A percentile compares a stretch with the other conserved stretches of the same genome.
phyloP scores from a whole-genome alignment of 345 rosid genomes.

The Eucalyptus marginata region DNA sequence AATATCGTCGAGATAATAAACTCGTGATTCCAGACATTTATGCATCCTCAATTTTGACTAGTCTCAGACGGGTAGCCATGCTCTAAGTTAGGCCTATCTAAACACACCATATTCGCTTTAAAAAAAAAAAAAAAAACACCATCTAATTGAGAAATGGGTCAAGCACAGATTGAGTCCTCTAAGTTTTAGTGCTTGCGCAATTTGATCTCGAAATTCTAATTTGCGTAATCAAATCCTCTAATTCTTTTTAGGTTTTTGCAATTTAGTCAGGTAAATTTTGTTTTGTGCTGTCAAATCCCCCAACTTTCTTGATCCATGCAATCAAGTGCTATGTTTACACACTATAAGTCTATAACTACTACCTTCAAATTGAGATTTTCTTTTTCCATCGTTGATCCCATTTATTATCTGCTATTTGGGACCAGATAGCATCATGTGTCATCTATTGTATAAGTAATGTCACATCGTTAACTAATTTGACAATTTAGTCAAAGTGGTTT shows the following conservation, averaged over 20 bases:
- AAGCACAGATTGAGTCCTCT: background rate
- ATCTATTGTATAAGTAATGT: background rate
- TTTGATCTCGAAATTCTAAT: background rate
- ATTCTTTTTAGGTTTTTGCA: too few relatives aligned
- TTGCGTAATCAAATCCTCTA: too few relatives aligned
- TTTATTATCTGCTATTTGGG: background rate
- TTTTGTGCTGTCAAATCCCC: background rate
- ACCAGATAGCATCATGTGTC: background rate
- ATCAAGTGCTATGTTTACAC: background rate
- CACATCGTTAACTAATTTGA: background rate
- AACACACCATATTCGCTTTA: background rate
- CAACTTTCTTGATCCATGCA: background rate
- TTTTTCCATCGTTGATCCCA: background rate
- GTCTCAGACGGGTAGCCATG: background rate
- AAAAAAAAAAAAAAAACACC: background rate
- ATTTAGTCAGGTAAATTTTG: too few relatives aligned
- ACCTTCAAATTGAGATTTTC: background rate
- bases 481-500: background rate
- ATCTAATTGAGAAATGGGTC: background rate
- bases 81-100: background rate
- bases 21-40: accelerated
- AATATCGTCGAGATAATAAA: accelerated
- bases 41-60: background rate
- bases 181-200: background rate
- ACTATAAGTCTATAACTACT: too few relatives aligned